These are phyloP conservation scores for Lachnellula suecica DNA, from an alignment of 2,329 filamentous ascomycete genomes.

Conservation along the genomic window DNA sequence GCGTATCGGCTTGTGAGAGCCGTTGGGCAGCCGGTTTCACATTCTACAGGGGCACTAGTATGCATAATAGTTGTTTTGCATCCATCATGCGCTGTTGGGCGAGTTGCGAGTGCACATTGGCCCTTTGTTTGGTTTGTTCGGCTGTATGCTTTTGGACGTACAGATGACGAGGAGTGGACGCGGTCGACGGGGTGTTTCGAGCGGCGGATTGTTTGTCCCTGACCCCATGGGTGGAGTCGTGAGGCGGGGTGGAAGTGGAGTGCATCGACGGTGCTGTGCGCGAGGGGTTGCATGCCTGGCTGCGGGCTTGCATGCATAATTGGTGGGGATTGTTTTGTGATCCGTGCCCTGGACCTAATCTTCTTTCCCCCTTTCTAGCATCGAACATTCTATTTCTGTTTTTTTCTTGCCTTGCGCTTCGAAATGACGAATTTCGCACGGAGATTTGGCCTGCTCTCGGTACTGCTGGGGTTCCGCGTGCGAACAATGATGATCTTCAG, in stretches of 20 bases:
- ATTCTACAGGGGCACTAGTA: neutral
- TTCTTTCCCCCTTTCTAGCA: neutral
- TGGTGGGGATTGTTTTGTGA: neutral
- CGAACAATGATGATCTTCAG: too few species aligned
- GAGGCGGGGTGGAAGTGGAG: neutral
- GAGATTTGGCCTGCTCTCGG: too few species aligned
- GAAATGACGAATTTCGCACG: too few species aligned
- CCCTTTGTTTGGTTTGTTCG: neutral
- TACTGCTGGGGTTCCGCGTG: too few species aligned
- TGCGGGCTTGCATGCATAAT: neutral
- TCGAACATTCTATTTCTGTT: too few species aligned
- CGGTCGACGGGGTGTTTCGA: neutral
- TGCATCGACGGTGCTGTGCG: neutral
- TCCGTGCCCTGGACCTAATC: neutral
- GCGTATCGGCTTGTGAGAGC: neutral
- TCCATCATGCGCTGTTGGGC: too few species aligned
- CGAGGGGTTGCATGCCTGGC: neutral
- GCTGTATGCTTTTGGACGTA: neutral
- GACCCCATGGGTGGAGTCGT: neutral
- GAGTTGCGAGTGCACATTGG: too few species aligned
- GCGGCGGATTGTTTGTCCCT: neutral
- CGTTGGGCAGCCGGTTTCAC: neutral
- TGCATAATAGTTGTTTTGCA: neutral
- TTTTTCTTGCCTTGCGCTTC: too few species aligned
- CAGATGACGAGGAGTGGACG: neutral